Base-by-base conservation (phyloP, 2,329 filamentous ascomycete species). In the Aspergillus hortae region DNA sequence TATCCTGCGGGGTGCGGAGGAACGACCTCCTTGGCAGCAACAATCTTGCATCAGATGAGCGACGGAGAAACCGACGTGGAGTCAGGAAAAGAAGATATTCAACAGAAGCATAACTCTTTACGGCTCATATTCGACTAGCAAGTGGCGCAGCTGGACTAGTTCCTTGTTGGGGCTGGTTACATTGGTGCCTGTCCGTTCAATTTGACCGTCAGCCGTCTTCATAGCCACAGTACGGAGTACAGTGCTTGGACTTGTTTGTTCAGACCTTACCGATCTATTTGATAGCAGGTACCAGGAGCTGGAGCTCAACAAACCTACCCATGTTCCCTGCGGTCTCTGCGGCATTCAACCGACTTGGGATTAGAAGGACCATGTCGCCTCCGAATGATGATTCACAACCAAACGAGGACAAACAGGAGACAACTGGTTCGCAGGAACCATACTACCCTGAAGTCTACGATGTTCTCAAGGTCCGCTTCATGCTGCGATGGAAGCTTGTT, bases 361-460 rank as follows among this genome's bases (percentile, higher is more conserved):
- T 42, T 23, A 17, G 14, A 6, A 17, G 40, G 17, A 42, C 40
- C 15, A 42, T 21, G 15, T 15, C 40, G 11, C 40, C 40, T 12
- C 40, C 40, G 14, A 38, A 38, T 17, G 35, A 38, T 38, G 35
- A n/a, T 11, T 17, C 35, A 6, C 42, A 42, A 19, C 6, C 43
- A 23, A 23, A 23, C 30, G 30, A n/a, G 38, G 33, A 23, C 32
- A 48, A 53, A 19, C 21, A 38, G 23, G 46, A 48, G 25, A 42
- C 48, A 9, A 11, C 33, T 36, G 14, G 36, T 12, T n/a, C 46
- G n/a, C 12, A 23, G 10, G 33, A 55, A 17, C 25, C 49, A 15
- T 67, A 61, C 46, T 64, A 64, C 27, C 68, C 70, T 1, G 60
- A 43, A 17, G 12, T 70, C 5, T 59, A 54, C 42, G 69, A 74